Evolutionary conservation across 1,284 basidiomycete species (phyloP).

Genomic region (Porphyrellus sp.): DNA sequence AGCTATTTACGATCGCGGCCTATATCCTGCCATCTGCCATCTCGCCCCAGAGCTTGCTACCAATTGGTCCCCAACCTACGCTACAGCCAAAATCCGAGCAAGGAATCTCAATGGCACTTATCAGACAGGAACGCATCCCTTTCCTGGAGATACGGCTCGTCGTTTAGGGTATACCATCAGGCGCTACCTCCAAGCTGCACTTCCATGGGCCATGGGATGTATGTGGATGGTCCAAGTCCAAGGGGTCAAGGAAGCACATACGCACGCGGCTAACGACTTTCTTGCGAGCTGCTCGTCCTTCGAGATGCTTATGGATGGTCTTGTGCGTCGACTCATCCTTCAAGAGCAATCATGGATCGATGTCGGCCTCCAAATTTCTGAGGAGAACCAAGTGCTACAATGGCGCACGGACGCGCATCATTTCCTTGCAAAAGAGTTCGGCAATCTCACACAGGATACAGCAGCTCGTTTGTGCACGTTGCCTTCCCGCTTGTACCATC

Average conservation of each 20-base stretch:
- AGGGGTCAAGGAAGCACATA: conserved; percentile 12
- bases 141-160: not conserved
- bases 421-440: conserved; percentile 1
- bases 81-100: conserved; percentile 2
- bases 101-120: conserved; percentile 8
- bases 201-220: conserved; percentile 6
- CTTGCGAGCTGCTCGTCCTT: not conserved
- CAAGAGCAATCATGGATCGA: conserved; percentile 9
- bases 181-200: not conserved
- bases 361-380: conserved; percentile 6
- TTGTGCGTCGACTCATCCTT: not conserved
- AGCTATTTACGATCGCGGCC: not conserved
- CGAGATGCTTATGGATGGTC: not conserved
- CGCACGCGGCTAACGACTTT: not conserved
- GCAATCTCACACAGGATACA: not conserved
- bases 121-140: conserved; percentile 5
- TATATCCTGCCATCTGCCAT: conserved; percentile 8
- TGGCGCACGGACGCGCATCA: conserved; percentile 10
- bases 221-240: conserved; percentile 12
- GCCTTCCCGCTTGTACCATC: conserved; percentile 1
- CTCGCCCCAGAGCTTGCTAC: conserved; percentile 8
- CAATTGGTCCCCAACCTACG: conserved; percentile 11
- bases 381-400: conserved; percentile 2
- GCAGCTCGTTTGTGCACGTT: not conserved
- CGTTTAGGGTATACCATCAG: conserved; percentile 1